These are phyloP conservation scores for Solanum commersonii DNA, from an alignment of 257 asterid genomes.

Conservation along the genomic window DNA sequence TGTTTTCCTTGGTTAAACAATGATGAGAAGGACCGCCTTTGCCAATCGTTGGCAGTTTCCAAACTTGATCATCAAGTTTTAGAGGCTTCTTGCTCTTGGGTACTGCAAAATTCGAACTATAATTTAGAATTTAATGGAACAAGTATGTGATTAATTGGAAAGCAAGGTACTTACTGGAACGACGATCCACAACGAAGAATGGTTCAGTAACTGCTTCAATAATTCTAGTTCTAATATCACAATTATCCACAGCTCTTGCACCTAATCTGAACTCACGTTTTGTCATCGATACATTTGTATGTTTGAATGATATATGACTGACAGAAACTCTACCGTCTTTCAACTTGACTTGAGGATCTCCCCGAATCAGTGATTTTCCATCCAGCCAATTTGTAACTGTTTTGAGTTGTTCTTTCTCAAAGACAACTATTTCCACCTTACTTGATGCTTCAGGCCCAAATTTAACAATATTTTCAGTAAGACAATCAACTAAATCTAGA, in stretches of 20 bases:
- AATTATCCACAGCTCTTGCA: neutral
- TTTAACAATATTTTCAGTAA: neutral
- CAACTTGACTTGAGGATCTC: neutral
- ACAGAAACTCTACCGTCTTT: neutral
- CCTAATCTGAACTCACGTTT: neutral
- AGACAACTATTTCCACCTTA: neutral
- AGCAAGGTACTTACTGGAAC: neutral
- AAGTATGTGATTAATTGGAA: neutral
- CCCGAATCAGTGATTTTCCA: neutral
- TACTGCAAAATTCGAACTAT: neutral
- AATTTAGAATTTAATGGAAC: neutral
- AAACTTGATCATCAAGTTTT: neutral
- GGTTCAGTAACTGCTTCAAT: neutral
- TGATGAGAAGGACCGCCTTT: neutral
- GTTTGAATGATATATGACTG: neutral
- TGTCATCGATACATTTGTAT: neutral
- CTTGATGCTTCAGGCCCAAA: neutral
- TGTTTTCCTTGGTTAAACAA: neutral
- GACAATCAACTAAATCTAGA: neutral
- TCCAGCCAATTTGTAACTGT: neutral
- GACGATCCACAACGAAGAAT: neutral
- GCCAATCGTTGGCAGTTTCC: neutral
- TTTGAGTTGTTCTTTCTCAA: neutral
- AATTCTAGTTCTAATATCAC: neutral
- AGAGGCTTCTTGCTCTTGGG: neutral